These are phyloP conservation scores for Plectosphaerella sp. DNA, from an alignment of 2,329 filamentous ascomycete species.

Conservation along the genomic window DNA sequence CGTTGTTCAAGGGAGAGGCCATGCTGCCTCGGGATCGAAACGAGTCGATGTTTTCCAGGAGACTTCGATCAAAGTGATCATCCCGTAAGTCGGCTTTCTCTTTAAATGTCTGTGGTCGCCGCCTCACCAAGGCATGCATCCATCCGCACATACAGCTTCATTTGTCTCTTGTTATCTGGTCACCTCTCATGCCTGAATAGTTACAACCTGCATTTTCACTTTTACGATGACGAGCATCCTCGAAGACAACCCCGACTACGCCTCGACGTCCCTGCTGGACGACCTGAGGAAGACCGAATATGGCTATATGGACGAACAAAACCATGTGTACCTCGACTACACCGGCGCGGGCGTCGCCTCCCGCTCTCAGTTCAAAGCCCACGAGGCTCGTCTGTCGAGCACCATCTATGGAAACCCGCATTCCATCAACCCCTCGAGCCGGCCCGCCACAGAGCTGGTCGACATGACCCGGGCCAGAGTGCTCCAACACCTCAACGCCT, in stretches of 20 bases:
- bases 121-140: too few relatives aligned
- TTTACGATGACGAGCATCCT: slow-evolving; percentile 7
- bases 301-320: slow-evolving; percentile 28
- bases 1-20: too few relatives aligned
- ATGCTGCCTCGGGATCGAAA: too few relatives aligned
- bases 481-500: slow-evolving; percentile 27
- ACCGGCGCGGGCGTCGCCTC: slow-evolving; percentile 31
- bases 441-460: slow-evolving; percentile 25
- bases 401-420: slow-evolving; percentile 34
- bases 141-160: too few relatives aligned
- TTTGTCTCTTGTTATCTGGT: too few relatives aligned
- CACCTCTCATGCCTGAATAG: too few relatives aligned
- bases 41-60: too few relatives aligned
- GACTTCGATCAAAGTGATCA: too few relatives aligned
- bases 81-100: too few relatives aligned
- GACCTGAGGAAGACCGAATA: slow-evolving; percentile 26
- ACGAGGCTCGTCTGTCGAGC: slow-evolving; percentile 21
- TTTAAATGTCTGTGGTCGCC: too few relatives aligned
- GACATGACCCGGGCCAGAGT: slow-evolving; percentile 25
- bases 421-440: slow-evolving; percentile 30
- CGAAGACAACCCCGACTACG: slow-evolving; percentile 27
- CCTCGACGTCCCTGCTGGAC: slow-evolving; percentile 23
- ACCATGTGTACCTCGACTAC: slow-evolving; percentile 36
- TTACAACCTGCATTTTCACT: neutral
- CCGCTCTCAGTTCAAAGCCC: slow-evolving; percentile 23